These are phyloP conservation scores for Talaromyces adpressus DNA, from an alignment of 495 filamentous ascomycete species.

Conservation along the genomic window DNA sequence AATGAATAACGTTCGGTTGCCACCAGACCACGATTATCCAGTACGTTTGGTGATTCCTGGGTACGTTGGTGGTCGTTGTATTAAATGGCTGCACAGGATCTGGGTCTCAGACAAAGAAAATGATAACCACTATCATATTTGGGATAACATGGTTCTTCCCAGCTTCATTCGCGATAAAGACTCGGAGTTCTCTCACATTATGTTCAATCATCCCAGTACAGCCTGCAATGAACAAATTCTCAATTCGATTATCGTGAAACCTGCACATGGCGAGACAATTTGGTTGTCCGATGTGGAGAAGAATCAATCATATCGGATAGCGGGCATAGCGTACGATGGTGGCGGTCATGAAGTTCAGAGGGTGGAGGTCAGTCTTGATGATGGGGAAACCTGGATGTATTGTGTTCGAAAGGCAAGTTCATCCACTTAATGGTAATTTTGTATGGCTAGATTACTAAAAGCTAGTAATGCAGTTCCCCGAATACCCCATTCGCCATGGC, in stretches of 20 bases:
- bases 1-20: conserved; percentile 49
- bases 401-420: conserved; percentile 12
- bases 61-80: conserved; percentile 46
- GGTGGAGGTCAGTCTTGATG: conserved; percentile 51
- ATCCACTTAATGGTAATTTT: too few relatives aligned
- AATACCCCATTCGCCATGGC: conserved; percentile 13
- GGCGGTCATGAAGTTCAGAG: conserved; percentile 47
- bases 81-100: conserved; percentile 54
- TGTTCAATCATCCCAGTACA: conserved; percentile 15
- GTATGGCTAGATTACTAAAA: too few relatives aligned
- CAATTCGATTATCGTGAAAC: conserved; percentile 15
- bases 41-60: conserved; percentile 52
- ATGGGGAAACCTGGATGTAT: conserved; percentile 40
- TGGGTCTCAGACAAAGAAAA: conserved; percentile 47
- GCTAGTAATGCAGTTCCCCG: conserved; percentile 10
- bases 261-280: conserved; percentile 21
- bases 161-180: conserved; percentile 19
- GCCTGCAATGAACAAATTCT: conserved; percentile 15
- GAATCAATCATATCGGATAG: conserved; percentile 23
- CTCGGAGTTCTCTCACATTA: conserved; percentile 15
- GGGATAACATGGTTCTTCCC: conserved; percentile 25
- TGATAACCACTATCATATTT: conserved; percentile 26
- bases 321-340: conserved; percentile 54
- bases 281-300: conserved; percentile 13
- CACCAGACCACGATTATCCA: conserved; percentile 54